phyloP scores from a whole-genome alignment of 2,329 filamentous ascomycete species.

The Ophiocordyceps camponoti-floridani region DNA sequence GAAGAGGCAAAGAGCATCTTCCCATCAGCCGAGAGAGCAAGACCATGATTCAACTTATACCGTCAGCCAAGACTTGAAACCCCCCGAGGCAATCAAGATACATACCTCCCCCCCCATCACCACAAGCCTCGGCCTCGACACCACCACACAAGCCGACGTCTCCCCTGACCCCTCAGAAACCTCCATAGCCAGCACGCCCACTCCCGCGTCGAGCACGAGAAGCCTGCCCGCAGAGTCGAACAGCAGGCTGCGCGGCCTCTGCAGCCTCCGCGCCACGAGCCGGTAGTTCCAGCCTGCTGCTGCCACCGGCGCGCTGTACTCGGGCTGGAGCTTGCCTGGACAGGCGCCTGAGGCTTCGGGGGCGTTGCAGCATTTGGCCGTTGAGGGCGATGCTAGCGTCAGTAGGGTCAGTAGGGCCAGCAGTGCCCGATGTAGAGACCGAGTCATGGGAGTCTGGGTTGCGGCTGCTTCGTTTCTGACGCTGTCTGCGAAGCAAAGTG shows the following conservation, averaged over 20 bases:
- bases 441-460: neutral
- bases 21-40: neutral
- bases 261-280: neutral
- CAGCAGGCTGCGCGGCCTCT: conserved; percentile 17
- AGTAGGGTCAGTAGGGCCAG: neutral
- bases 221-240: conserved; percentile 27
- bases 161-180: conserved; percentile 7
- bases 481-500: neutral
- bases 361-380: neutral
- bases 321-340: neutral
- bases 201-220: conserved; percentile 13
- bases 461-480: too few relatives aligned
- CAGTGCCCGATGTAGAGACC: neutral
- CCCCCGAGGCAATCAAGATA: neutral
- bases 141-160: neutral
- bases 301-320: neutral
- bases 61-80: neutral
- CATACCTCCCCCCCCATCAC: neutral
- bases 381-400: neutral
- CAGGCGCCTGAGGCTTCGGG: neutral
- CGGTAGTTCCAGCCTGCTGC: neutral
- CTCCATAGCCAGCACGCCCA: conserved; percentile 21
- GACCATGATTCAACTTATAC: neutral
- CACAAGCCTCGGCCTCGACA: neutral
- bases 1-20: neutral